A percentile compares a stretch with the other conserved stretches of the same genome.
Conservation (phyloP, 2,329 filamentous ascomycete genomes). For the Colletotrichum agaves region DNA sequence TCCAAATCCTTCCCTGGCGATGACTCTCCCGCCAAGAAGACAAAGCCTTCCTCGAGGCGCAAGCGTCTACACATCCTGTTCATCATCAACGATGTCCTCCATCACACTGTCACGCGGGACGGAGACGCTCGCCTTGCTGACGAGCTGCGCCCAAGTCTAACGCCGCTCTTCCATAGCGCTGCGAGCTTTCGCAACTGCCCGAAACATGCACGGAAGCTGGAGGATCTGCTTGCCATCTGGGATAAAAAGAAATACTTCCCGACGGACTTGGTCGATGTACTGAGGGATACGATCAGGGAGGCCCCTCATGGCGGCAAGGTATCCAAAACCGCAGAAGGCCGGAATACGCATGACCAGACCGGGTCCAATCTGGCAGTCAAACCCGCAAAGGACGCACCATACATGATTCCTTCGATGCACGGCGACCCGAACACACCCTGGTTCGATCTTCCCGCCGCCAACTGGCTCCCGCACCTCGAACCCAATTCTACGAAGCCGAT, state of each 20-base stretch:
- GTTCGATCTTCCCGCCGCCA: conserved; percentile 85
- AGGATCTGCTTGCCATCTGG: conserved; percentile 76
- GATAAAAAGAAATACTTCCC: conserved; percentile 72
- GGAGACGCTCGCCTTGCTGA: conserved; percentile 62
- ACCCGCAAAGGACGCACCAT: conserved; percentile 67
- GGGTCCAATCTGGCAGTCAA: conserved; percentile 41
- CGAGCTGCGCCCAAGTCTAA: conserved; percentile 68
- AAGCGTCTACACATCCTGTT: conserved; percentile 82
- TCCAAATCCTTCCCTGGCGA: conserved; percentile 64
- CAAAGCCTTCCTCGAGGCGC: conserved; percentile 68
- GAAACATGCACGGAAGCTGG: conserved; percentile 73
- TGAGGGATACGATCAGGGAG: conserved; percentile 67
- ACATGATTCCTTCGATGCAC: conserved; percentile 78
- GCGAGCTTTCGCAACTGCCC: conserved; percentile 68
- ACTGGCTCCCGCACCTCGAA: conserved; percentile 81
- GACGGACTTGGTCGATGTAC: conserved; percentile 61
- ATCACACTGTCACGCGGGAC: conserved; percentile 69
- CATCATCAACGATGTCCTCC: conserved; percentile 80
- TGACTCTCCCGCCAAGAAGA: conserved; percentile 19
- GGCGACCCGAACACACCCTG: conserved; percentile 79
- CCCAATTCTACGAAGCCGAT: conserved; percentile 82
- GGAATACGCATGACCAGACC: conserved; percentile 35
- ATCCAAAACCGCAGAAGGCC: conserved; percentile 17
- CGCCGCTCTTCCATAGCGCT: conserved; percentile 69
- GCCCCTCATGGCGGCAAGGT: conserved; percentile 41